Evolutionary conservation across 2,329 filamentous ascomycete species (phyloP), one percentile per base, ranked within the genome.

Genomic region (Hypoxylon sp.): DNA sequence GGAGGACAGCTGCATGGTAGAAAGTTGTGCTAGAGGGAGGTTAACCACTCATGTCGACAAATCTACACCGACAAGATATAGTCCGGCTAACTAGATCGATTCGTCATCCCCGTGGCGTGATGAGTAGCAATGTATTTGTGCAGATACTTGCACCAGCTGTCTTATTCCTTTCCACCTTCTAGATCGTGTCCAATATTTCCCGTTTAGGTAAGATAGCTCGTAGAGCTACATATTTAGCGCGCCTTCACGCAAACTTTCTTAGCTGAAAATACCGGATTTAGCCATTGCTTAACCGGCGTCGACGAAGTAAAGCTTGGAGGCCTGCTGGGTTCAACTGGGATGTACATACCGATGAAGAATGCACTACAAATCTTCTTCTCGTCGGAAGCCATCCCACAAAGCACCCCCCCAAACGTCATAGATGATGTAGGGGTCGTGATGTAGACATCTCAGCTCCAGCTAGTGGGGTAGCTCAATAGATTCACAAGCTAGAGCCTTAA

Each of bases 371-470:
- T 52, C 22, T 9, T 51, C 26, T 48, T 39, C 31, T 39, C 13
- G 35, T 9, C 9, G 26, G 37, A 33, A 52, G 2, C 3, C 13
- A 22, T 60, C 14, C 50, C 22, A 62, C 61, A 58, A 46, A 29
- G 44, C 19, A 55, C 31, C n/a, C 14, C 14, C 8, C n/a, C 35
- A 54, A 53, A 68, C 65, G 69, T 69, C 69, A 71, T 71, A 48
- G 47, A 55, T 66, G 59, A 71, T 68, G 65, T 70, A 64, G 26
- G 42, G 53, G 58, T 59, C 39, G 44, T 65, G 54, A 53, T 31
- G 19, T 54, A 46, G 26, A 19, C 10, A 44, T 44, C 35, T 37
- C 31, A 47, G 31, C 54, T 42, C 51, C 50, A 44, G 19, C 44
- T 29, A 37, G 54, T 65, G 59, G 65, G 65, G 50, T 46, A 37